phyloP scores from a whole-genome alignment of 441 rosid genomes.

The Lepidium campestre region DNA sequence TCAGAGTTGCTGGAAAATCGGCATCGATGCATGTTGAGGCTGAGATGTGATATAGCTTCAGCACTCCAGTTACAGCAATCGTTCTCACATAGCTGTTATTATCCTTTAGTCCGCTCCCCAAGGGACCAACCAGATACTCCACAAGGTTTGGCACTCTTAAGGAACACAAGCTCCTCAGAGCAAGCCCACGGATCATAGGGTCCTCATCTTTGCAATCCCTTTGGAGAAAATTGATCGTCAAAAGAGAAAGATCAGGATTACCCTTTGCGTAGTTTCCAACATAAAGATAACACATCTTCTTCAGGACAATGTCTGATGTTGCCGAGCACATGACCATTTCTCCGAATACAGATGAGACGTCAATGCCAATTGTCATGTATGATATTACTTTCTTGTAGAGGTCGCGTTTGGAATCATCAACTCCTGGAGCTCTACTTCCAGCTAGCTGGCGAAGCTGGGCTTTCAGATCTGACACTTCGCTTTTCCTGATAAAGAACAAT shows the following conservation, averaged over 20 bases:
- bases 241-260: conserved; percentile 85
- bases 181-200: conserved; percentile 96
- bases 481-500: conserved; percentile 45
- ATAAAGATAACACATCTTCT: conserved; percentile 98
- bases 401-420: conserved; percentile 91
- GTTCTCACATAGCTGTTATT: conserved; percentile 77
- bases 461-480: conserved; percentile 89
- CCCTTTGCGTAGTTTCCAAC: conserved; percentile 96
- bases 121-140: conserved; percentile 94
- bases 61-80: conserved; percentile 80
- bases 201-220: conserved; percentile 96
- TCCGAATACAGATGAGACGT: conserved; percentile 89
- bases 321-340: conserved; percentile 99
- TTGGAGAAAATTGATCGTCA: conserved; percentile 92
- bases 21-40: conserved; percentile 78
- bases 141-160: conserved; percentile 78
- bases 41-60: conserved; percentile 87
- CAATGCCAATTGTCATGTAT: conserved; percentile 89
- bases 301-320: conserved; percentile 88
- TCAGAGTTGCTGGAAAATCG: conserved; percentile 64
- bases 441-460: conserved; percentile 93
- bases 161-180: conserved; percentile 80
- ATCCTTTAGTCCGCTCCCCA: conserved; percentile 76
- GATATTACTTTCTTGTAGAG: conserved; percentile 94
- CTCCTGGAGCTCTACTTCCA: conserved; percentile 91